Conservation (phyloP, 495 filamentous ascomycete species). For the Friedmanniomyces endolithicus region DNA sequence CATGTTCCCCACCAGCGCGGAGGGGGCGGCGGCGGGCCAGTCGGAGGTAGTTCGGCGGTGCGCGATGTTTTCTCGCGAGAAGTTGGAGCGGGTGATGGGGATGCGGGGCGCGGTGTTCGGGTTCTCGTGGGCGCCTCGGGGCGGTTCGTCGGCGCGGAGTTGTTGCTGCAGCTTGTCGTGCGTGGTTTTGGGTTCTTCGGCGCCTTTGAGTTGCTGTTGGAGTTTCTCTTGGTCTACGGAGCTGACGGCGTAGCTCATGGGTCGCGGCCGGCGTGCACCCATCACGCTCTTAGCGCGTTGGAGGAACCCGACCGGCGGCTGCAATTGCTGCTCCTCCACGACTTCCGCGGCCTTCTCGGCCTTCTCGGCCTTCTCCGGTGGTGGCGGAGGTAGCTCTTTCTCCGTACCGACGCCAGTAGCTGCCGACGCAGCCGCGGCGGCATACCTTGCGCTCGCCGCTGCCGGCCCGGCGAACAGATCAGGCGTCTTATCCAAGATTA, state of each 20-base stretch:
- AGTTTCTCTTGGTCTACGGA: slow-evolving; percentile 31
- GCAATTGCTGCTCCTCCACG: slow-evolving; percentile 16
- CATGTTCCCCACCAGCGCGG: slow-evolving; percentile 64
- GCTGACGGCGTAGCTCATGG: slow-evolving; percentile 26
- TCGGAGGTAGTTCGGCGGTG: slow-evolving; percentile 60
- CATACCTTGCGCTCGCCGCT: slow-evolving; percentile 12
- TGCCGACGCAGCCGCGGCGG: not conserved
- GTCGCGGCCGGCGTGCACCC: slow-evolving; percentile 27
- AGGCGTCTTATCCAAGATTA: slow-evolving; percentile 68
- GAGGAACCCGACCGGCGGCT: slow-evolving; percentile 41
- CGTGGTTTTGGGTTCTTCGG: slow-evolving; percentile 32
- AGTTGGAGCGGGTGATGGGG: slow-evolving; percentile 55
- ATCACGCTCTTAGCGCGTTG: slow-evolving; percentile 68
- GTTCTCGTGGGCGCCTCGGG: slow-evolving; percentile 34
- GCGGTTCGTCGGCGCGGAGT: too few species aligned
- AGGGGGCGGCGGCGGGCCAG: slow-evolving; percentile 39
- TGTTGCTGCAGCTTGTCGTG: too few species aligned
- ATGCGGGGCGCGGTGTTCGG: slow-evolving; percentile 76
- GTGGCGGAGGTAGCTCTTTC: slow-evolving; percentile 75
- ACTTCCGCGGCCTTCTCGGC: slow-evolving; percentile 27
- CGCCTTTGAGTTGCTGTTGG: slow-evolving; percentile 45
- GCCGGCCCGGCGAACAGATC: slow-evolving; percentile 35
- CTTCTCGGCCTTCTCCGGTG: slow-evolving; percentile 42
- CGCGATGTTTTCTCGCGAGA: slow-evolving; percentile 38
- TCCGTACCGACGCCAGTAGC: slow-evolving; percentile 39